Percentiles rank a stretch among this genome's conserved stretches.
Conservation (phyloP, 345 rosid genomes). For the Salix brachista region DNA sequence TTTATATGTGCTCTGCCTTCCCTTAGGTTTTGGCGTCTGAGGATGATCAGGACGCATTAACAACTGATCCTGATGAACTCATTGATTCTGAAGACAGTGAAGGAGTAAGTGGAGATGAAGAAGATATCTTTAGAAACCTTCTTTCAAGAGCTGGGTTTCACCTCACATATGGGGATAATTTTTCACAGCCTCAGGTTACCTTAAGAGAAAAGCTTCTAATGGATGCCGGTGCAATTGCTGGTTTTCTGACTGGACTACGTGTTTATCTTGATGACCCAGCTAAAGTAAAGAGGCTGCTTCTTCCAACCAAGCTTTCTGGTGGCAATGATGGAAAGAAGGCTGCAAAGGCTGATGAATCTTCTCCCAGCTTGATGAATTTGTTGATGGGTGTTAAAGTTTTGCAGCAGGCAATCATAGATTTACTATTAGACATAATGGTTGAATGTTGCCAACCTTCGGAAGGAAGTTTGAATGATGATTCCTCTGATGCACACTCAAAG, state of each 20-base stretch:
- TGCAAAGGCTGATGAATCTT: conserved; percentile 65
- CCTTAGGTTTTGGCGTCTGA: conserved; percentile 91
- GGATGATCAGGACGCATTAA: conserved; percentile 95
- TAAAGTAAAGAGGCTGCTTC: conserved; percentile 95
- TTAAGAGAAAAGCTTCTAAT: conserved; percentile 88
- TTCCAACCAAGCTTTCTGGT: conserved; percentile 85
- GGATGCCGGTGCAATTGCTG: conserved; percentile 99
- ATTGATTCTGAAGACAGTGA: conserved; percentile 98
- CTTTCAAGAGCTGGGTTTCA: conserved; percentile 98
- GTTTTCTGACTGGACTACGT: conserved; percentile 94
- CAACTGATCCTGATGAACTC: conserved; percentile 99
- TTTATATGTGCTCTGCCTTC: conserved; percentile 12
- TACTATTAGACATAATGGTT: conserved; percentile 92
- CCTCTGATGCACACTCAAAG: conserved; percentile 44
- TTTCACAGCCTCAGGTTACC: conserved; percentile 85
- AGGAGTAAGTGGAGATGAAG: conserved; percentile 95
- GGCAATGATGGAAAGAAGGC: conserved; percentile 70
- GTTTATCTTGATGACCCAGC: conserved; percentile 96
- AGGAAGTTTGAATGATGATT: conserved; percentile 51
- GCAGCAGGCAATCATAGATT: conserved; percentile 98
- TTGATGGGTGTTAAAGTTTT: conserved; percentile 97
- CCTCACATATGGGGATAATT: conserved; percentile 85
- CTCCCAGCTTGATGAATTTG: conserved; percentile 98
- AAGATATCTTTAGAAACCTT: conserved; percentile 92
- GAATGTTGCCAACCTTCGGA: conserved; percentile 97